A percentile compares a stretch with the other conserved stretches of the same genome.
Evolutionary conservation across 2,329 filamentous ascomycete genomes (phyloP).

Genomic region (Proliferodiscus dingleyae): DNA sequence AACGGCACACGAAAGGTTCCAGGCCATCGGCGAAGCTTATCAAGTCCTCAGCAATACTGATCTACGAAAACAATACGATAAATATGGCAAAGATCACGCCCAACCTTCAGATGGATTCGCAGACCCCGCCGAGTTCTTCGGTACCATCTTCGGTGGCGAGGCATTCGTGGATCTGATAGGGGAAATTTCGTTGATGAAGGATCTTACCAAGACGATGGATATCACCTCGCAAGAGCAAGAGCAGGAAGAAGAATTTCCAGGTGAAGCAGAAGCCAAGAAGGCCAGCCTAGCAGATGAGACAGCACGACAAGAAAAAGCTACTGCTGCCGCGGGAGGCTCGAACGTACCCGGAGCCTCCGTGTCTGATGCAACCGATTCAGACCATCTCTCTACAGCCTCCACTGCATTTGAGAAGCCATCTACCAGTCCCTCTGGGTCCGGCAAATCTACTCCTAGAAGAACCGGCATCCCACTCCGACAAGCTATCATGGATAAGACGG

Average conservation of each 20-base stretch:
- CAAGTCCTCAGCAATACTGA: constrained; percentile 83
- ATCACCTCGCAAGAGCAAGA: constrained; percentile 83
- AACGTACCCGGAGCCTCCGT: constrained; percentile 9
- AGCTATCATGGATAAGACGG: constrained; percentile 82
- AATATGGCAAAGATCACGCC: constrained; percentile 92
- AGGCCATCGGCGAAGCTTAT: constrained; percentile 72
- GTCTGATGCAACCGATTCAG: constrained; percentile 17
- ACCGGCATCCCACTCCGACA: constrained; percentile 67
- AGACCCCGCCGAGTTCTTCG: constrained; percentile 96
- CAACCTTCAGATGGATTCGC: constrained; percentile 89
- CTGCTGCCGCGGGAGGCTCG: constrained; percentile 4
- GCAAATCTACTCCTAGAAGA: constrained; percentile 38
- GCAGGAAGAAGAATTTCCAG: constrained; percentile 62
- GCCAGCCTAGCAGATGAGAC: constrained; percentile 43
- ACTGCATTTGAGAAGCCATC: constrained; percentile 27
- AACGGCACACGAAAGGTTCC: constrained; percentile 89
- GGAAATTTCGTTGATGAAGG: constrained; percentile 98
- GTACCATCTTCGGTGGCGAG: constrained; percentile 95
- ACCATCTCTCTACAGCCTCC: constrained; percentile 8
- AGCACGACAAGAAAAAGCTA: constrained; percentile 21
- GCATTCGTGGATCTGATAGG: constrained; percentile 96
- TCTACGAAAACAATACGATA: constrained; percentile 88
- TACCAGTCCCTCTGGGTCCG: constrained; percentile 29
- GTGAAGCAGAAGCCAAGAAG: constrained; percentile 51
- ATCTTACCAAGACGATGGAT: constrained; percentile 96